Percentiles rank a stretch among this genome's conserved stretches.
These are phyloP conservation scores for Schizochytrium sp. DNA, from an alignment of 108 stramenopile species.

Conservation along the genomic window DNA sequence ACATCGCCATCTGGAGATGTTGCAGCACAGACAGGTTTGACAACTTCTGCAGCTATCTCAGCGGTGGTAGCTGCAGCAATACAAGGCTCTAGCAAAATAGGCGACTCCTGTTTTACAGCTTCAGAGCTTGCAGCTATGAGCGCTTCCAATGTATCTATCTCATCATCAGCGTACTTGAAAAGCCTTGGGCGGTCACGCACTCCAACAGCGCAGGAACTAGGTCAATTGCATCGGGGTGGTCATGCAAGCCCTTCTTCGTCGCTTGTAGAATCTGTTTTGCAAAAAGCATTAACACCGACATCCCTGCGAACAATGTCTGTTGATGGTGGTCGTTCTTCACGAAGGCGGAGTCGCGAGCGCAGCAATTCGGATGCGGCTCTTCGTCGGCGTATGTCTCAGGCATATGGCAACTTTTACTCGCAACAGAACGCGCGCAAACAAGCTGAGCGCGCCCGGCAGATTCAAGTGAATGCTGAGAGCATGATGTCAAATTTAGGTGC, in stretches of 20 bases:
- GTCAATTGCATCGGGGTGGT: no score
- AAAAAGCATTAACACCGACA: neutral
- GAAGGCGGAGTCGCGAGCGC: neutral
- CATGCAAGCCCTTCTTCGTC: no score
- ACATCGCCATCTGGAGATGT: neutral
- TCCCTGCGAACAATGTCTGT: neutral
- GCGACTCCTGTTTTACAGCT: no score
- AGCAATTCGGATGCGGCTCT: conserved; percentile 5
- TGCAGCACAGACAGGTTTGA: neutral
- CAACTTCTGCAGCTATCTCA: neutral
- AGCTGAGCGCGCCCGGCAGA: neutral
- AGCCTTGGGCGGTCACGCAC: no score
- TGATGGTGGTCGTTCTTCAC: no score
- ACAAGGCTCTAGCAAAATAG: no score
- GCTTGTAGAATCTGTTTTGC: no score
- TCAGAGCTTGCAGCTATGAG: no score
- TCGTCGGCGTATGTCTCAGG: conserved; percentile 18
- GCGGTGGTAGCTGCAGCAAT: no score
- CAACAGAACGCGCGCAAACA: conserved; percentile 29
- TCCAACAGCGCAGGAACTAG: no score
- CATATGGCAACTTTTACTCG: conserved; percentile 58
- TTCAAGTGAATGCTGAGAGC: conserved; percentile 17
- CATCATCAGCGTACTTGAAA: no score
- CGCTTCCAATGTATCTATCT: no score
- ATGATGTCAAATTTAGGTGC: neutral